Conservation (phyloP, 129 eudicot genomes). For the Sambucus nigra region DNA sequence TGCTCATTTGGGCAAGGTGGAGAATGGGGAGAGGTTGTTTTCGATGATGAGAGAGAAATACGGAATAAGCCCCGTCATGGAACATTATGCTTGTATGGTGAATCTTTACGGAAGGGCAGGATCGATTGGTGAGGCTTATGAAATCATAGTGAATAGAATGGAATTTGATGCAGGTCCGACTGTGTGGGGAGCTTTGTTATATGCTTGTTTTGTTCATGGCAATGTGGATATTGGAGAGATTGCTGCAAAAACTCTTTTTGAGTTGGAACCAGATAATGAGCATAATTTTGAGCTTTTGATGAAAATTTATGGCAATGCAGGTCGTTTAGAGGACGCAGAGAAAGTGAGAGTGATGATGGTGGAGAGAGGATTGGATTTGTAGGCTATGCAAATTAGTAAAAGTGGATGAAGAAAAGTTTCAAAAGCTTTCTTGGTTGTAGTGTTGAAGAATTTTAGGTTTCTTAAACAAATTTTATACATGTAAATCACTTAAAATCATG, state of each 20-base stretch:
- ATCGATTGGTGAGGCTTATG: slow-evolving; percentile 40
- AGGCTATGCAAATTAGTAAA: background rate
- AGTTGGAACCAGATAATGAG: slow-evolving; percentile 67
- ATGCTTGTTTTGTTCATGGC: slow-evolving; percentile 59
- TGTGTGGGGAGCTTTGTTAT: slow-evolving; percentile 91
- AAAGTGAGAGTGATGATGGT: slow-evolving; percentile 56
- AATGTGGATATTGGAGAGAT: slow-evolving; percentile 55
- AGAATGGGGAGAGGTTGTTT: slow-evolving; percentile 58
- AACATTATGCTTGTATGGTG: slow-evolving; percentile 78
- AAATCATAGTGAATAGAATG: slow-evolving; percentile 42
- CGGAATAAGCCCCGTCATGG: slow-evolving; percentile 50
- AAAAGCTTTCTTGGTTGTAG: background rate
- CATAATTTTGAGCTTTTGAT: slow-evolving; percentile 66
- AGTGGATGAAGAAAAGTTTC: background rate
- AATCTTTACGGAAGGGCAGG: slow-evolving; percentile 75
- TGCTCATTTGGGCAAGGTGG: slow-evolving; percentile 54
- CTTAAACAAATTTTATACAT: background rate
- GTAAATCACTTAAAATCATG: background rate
- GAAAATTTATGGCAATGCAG: slow-evolving; percentile 42
- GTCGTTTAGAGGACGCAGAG: slow-evolving; percentile 40
- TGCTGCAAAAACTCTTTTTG: slow-evolving; percentile 54
- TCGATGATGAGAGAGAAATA: slow-evolving; percentile 30
- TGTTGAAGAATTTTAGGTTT: background rate
- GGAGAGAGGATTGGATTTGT: slow-evolving; percentile 59
- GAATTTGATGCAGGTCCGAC: slow-evolving; percentile 61